A percentile compares a stretch with the other conserved stretches of the same genome.
These are phyloP conservation scores for Euphorbia celastroides DNA, from an alignment of 441 rosid species.

Conservation along the genomic window DNA sequence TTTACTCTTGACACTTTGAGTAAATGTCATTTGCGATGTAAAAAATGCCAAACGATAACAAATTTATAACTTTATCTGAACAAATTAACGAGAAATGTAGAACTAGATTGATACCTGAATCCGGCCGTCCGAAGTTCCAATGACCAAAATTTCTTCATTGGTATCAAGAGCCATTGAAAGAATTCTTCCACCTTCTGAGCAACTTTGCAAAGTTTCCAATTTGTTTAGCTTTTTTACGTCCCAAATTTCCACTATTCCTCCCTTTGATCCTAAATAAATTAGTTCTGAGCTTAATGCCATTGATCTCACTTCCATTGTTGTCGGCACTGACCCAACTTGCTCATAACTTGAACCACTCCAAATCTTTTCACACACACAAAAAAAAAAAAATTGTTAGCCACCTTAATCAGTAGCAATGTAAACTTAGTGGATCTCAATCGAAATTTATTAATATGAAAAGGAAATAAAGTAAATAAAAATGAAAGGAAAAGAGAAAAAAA, in stretches of 20 bases:
- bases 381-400: neutral
- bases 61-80: neutral
- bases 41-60: neutral
- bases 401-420: no score
- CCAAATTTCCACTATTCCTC: constrained; percentile 64
- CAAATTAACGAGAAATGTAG: neutral
- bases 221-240: constrained; percentile 45
- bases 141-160: constrained; percentile 47
- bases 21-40: no score
- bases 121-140: constrained; percentile 62
- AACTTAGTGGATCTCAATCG: no score
- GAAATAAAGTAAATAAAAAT: no score
- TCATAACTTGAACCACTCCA: constrained; percentile 48
- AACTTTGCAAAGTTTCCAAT: constrained; percentile 41
- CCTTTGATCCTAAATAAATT: constrained; percentile 63
- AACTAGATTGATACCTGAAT: constrained; percentile 41
- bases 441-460: no score
- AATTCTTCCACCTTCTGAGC: constrained; percentile 34
- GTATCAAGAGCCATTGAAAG: constrained; percentile 48
- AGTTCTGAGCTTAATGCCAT: constrained; percentile 56
- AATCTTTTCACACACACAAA: constrained; percentile 30
- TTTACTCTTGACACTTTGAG: no score
- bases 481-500: no score
- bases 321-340: constrained; percentile 42
- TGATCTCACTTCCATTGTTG: constrained; percentile 40